These are phyloP conservation scores for Nigrospora sphaerica DNA, from an alignment of 2,329 filamentous ascomycete genomes.

Conservation along the genomic window DNA sequence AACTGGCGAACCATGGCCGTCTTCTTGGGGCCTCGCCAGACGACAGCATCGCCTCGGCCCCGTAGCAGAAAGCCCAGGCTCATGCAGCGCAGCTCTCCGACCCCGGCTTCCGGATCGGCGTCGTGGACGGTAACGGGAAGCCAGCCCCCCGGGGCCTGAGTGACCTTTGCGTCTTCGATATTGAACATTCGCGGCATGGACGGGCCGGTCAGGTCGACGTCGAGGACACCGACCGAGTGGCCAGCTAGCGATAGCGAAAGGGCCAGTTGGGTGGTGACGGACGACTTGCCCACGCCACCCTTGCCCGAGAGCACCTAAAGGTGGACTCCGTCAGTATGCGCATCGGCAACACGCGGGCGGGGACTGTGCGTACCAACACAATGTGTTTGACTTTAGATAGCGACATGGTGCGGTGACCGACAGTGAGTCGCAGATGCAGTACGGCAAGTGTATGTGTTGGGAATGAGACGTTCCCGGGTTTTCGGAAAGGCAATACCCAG, in stretches of 20 bases:
- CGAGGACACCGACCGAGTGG: conserved; percentile 86
- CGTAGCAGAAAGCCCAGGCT: conserved; percentile 86
- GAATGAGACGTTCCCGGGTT: too few species aligned
- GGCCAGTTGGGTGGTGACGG: conserved; percentile 92
- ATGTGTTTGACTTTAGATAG: conserved; percentile 69
- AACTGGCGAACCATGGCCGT: conserved; percentile 99
- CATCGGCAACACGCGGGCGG: background rate
- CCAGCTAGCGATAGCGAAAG: conserved; percentile 80
- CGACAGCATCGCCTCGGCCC: conserved; percentile 80
- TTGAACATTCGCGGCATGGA: conserved; percentile 94
- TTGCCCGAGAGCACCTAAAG: conserved; percentile 79
- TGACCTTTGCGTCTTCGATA: conserved; percentile 83
- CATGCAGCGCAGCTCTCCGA: conserved; percentile 74
- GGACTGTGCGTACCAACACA: conserved; percentile 51
- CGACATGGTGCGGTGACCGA: conserved; percentile 42
- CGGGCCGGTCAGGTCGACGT: conserved; percentile 92
- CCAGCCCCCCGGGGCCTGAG: conserved; percentile 87
- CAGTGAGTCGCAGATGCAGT: background rate
- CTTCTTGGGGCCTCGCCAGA: conserved; percentile 97
- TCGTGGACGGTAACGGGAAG: conserved; percentile 79
- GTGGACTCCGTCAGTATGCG: background rate
- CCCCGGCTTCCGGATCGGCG: conserved; percentile 38
- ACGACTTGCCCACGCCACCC: conserved; percentile 96
- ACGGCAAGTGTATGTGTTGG: background rate
- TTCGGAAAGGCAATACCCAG: too few species aligned